Percentiles rank a stretch among this genome's conserved stretches.
Evolutionary conservation across 176 grass and related monocot species (phyloP).

Genomic region (Aegilops bicornis): DNA sequence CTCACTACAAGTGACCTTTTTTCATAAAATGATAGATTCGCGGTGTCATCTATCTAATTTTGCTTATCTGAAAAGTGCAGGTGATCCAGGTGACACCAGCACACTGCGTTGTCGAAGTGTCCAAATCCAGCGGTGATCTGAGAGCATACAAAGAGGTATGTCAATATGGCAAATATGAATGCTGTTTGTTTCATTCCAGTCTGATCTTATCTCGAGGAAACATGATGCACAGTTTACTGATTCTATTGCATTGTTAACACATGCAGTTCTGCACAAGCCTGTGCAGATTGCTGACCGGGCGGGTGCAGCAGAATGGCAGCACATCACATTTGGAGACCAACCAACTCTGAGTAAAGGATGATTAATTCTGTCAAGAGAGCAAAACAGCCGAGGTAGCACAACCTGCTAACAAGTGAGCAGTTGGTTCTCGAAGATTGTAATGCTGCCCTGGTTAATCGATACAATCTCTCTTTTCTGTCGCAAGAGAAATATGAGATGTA

Average conservation of each 20-base stretch:
- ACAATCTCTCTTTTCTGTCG: not conserved
- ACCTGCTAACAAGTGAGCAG: not conserved
- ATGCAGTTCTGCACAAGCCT: constrained; percentile 64
- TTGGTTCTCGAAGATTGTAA: not conserved
- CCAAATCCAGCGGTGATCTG: constrained; percentile 62
- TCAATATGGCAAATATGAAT: not conserved
- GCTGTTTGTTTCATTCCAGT: constrained; percentile 4
- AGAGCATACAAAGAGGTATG: constrained; percentile 57
- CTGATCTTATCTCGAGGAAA: not conserved
- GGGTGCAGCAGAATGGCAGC: constrained; percentile 2
- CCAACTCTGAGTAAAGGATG: not conserved
- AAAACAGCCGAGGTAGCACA: not conserved
- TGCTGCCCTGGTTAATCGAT: not conserved
- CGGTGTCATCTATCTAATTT: not conserved
- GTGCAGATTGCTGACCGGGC: constrained; percentile 44
- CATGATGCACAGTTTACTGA: constrained; percentile 16
- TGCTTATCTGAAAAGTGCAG: constrained; percentile 34
- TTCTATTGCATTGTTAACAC: not conserved
- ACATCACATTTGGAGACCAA: constrained; percentile 8
- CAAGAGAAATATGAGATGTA: not conserved
- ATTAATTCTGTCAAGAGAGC: not conserved
- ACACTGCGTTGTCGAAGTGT: constrained; percentile 55
- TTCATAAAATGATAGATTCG: not conserved
- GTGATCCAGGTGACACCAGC: constrained; percentile 56
- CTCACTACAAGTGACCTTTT: not conserved